A percentile compares a stretch with the other conserved stretches of the same genome.
These are phyloP conservation scores for Clausena lansium DNA, from an alignment of 345 rosid genomes.

Conservation along the genomic window DNA sequence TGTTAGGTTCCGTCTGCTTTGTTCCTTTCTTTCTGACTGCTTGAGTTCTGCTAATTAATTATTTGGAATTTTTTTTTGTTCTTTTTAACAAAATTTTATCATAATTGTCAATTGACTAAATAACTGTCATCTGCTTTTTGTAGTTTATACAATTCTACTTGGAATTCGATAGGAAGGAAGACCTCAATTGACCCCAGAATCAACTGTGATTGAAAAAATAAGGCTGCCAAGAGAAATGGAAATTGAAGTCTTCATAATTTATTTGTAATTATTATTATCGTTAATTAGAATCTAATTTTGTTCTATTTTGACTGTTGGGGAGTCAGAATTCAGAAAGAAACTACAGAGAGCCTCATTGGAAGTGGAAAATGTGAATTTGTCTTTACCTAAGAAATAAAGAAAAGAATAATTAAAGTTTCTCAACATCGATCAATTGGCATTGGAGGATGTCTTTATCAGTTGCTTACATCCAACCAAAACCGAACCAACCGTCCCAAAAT, in stretches of 20 bases:
- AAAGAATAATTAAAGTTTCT: background rate
- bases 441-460: background rate
- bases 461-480: background rate
- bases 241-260: background rate
- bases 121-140: background rate
- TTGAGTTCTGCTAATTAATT: background rate
- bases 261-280: background rate
- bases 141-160: background rate
- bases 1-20: background rate
- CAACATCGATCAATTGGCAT: background rate
- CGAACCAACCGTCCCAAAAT: background rate
- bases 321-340: background rate
- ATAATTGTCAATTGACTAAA: background rate
- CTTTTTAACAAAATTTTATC: background rate
- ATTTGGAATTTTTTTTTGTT: background rate
- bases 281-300: too few species aligned
- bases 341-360: background rate
- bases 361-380: constrained; percentile 12
- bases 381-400: background rate
- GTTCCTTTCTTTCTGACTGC: constrained; percentile 8
- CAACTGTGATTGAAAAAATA: too few species aligned
- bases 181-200: background rate
- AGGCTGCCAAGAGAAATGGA: background rate
- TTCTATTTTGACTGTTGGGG: background rate
- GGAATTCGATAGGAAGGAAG: background rate